Percentiles rank a stretch among this genome's conserved stretches.
Conservation (phyloP, 371 early-diverging fungal genomes). For the Rhizopus sp. region DNA sequence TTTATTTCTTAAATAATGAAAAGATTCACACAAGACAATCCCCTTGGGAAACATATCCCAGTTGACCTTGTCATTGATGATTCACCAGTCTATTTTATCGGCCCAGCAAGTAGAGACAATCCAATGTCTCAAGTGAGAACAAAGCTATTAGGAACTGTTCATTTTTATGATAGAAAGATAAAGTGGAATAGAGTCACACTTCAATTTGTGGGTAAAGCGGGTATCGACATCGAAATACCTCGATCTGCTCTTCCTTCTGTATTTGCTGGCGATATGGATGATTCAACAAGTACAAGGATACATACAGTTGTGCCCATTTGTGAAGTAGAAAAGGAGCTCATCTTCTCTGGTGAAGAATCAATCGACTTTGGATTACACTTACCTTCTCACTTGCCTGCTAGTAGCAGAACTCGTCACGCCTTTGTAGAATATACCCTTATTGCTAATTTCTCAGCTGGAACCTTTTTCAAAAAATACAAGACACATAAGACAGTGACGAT, state of each 20-base stretch:
- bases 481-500: constrained; percentile 37
- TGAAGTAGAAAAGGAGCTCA: constrained; percentile 50
- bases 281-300: constrained; percentile 12
- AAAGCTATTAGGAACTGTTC: constrained; percentile 39
- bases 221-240: constrained; percentile 35
- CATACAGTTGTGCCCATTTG: constrained; percentile 38
- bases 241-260: constrained; percentile 17
- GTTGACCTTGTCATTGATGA: constrained; percentile 18
- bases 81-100: constrained; percentile 45
- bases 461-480: constrained; percentile 45
- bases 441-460: constrained; percentile 45
- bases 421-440: constrained; percentile 48
- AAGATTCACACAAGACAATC: constrained; percentile 19
- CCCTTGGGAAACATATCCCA: constrained; percentile 21
- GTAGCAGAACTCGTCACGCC: constrained; percentile 33
- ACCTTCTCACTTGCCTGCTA: constrained; percentile 42
- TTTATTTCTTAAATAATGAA: constrained; percentile 12
- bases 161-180: constrained; percentile 43
- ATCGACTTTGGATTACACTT: constrained; percentile 52
- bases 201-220: constrained; percentile 42
- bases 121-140: constrained; percentile 49
- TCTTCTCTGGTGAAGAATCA: constrained; percentile 40
- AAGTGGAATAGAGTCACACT: constrained; percentile 53
- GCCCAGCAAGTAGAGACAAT: constrained; percentile 43
- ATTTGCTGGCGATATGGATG: neutral